phyloP scores from a whole-genome alignment of 192 early-diverging fungal species.

The Diversispora epigaea region DNA sequence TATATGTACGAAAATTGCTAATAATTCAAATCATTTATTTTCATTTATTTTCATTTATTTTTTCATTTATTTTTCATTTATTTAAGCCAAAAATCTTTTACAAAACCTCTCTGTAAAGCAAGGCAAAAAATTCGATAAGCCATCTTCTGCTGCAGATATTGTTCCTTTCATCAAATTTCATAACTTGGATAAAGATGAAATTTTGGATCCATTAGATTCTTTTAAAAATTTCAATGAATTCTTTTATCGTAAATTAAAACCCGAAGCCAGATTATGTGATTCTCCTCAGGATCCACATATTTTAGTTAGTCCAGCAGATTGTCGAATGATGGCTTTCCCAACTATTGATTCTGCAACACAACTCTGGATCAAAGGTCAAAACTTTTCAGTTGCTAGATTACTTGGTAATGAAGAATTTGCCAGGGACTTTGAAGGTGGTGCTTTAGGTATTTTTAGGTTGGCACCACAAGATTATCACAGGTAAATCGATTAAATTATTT shows the following conservation, averaged over 20 bases:
- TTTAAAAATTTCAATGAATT: conserved; percentile 84
- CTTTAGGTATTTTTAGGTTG: conserved; percentile 69
- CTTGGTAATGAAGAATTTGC: conserved; percentile 52
- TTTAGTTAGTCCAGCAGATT: conserved; percentile 74
- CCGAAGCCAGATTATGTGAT: conserved; percentile 50
- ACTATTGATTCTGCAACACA: conserved; percentile 62
- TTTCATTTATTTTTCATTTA: conserved; percentile 3
- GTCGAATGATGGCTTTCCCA: conserved; percentile 65
- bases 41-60: not conserved
- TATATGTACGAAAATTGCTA: not conserved
- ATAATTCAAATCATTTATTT: not conserved
- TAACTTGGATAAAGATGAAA: conserved; percentile 63
- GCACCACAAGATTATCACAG: conserved; percentile 87
- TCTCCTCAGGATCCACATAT: conserved; percentile 52
- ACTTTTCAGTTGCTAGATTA: conserved; percentile 63
- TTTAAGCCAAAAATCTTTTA: conserved; percentile 43
- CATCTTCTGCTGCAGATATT: conserved; percentile 63
- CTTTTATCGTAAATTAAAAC: conserved; percentile 80
- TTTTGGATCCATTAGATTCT: conserved; percentile 63
- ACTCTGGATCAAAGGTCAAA: conserved; percentile 81
- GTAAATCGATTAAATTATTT: conserved; percentile 24
- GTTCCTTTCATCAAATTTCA: conserved; percentile 73
- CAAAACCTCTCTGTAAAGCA: conserved; percentile 63
- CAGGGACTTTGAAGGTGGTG: conserved; percentile 59
- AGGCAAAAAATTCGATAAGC: conserved; percentile 69